A percentile compares a stretch with the other conserved stretches of the same genome.
phyloP scores from a whole-genome alignment of 1,284 basidiomycete species.

The Sporisorium sorghi region DNA sequence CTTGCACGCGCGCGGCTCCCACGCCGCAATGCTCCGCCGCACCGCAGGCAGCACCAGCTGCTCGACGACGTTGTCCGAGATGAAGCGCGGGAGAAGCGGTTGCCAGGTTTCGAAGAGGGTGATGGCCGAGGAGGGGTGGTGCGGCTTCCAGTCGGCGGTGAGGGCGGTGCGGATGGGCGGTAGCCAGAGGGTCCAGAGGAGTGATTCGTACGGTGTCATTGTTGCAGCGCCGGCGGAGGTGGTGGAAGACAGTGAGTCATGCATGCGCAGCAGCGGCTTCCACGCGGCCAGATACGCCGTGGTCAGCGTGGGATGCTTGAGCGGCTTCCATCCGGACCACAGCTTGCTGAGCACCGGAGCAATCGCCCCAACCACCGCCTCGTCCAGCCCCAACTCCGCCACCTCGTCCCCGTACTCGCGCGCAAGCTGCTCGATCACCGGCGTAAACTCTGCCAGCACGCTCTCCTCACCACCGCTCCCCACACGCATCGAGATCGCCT shows the following conservation, averaged over 20 bases:
- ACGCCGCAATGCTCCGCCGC: constrained; percentile 82
- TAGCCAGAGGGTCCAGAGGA: constrained; percentile 94
- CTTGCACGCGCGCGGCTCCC: constrained; percentile 69
- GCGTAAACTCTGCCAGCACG: constrained; percentile 30
- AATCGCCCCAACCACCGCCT: constrained; percentile 90
- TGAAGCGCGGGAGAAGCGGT: constrained; percentile 85
- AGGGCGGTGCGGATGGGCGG: constrained; percentile 85
- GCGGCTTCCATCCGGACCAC: constrained; percentile 73
- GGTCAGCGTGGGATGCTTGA: constrained; percentile 76
- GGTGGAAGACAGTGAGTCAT: background rate
- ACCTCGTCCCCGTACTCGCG: constrained; percentile 25
- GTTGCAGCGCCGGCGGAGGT: constrained; percentile 30
- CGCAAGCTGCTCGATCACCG: constrained; percentile 25
- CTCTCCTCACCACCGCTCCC: background rate
- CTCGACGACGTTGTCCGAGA: constrained; percentile 93
- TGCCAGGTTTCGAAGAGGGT: constrained; percentile 89
- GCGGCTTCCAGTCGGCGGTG: constrained; percentile 84
- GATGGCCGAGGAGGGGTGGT: constrained; percentile 80
- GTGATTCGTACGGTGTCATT: constrained; percentile 95
- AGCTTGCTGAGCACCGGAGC: constrained; percentile 79
- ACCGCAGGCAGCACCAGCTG: constrained; percentile 95
- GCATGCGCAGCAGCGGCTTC: constrained; percentile 77
- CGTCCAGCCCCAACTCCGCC: constrained; percentile 73
- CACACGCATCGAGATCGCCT: constrained; percentile 14
- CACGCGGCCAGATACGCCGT: constrained; percentile 76